Base-by-base conservation (phyloP, 768 basidiomycete species). In the Lactarius indigo region DNA sequence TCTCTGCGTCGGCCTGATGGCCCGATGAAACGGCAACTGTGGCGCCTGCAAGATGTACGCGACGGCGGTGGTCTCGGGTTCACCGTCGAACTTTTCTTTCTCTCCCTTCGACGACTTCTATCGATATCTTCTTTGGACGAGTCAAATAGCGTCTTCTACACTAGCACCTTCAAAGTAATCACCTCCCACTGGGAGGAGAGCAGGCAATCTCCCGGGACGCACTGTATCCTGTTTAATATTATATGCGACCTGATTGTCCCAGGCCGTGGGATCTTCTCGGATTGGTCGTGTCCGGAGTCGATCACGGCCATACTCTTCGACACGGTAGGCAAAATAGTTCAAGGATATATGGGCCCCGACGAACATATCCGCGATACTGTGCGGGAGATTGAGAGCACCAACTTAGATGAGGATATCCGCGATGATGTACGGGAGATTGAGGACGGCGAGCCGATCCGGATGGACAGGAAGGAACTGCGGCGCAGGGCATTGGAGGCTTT, bases 1-100 rank as follows among this genome's bases (percentile, higher is more conserved):
- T 20, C 41, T 0, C 47, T n/a, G 17, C 18, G 35, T 1, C 41
- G 12, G 33, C 20, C 20, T 33, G 31, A 59, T 5, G 1, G 55
- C 35, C 12, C 8, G 35, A 35, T 35, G 35, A 41, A 8, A 13
- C 50, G 52, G 20, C 64, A 65, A 26, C 12, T 59, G 5, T 65
- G 64, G 64, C 52, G 64, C 8, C 47, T 59, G 9, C 50, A 41
- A 37, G 64, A 65, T 31, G 1, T 65, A 23, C 50, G 52, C 17
- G 39, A 65, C 17, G 39, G 58, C 3, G 9, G 50, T 13, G 35
- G 35, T 35, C 58, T 65, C 1, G 58, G 58, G 1, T 65, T 35
- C 33, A 35, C 58, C 3, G 9, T 54, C 23, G 64, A 65, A 7
- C 58, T 65, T 18, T 59, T 59, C 23, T 65, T 65, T 50, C 58